Percentiles rank a stretch among this genome's conserved stretches.
Conservation (phyloP, 495 filamentous ascomycete species). For the Daldinia childiae region DNA sequence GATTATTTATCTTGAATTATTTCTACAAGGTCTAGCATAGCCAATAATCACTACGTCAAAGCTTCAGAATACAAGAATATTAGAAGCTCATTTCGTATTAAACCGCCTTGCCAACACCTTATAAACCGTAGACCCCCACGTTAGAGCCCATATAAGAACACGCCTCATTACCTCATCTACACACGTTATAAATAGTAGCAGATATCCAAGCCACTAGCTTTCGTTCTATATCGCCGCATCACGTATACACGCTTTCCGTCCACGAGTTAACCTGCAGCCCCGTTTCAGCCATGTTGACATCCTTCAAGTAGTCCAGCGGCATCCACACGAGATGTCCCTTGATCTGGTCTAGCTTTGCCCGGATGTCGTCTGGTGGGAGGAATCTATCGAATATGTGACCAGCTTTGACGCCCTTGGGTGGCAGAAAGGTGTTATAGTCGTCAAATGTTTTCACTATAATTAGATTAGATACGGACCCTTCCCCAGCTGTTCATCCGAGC, state of each 20-base stretch:
- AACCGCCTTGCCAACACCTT: background rate
- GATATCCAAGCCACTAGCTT: background rate
- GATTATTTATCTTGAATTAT: background rate
- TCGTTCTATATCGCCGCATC: conserved; percentile 6
- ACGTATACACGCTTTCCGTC: conserved; percentile 61
- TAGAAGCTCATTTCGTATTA: background rate
- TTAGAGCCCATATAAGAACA: background rate
- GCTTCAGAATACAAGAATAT: background rate
- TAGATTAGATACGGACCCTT: conserved; percentile 5
- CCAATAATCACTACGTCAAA: background rate
- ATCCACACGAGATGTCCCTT: conserved; percentile 96
- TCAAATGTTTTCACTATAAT: conserved; percentile 79
- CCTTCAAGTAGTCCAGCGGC: conserved; percentile 84
- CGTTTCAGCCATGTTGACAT: conserved; percentile 90
- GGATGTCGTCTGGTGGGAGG: conserved; percentile 73
- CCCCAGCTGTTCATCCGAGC: background rate
- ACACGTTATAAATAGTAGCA: background rate
- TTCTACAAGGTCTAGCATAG: background rate
- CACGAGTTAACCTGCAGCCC: conserved; percentile 66
- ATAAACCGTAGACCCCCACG: background rate
- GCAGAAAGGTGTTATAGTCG: conserved; percentile 83
- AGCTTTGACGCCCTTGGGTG: conserved; percentile 72
- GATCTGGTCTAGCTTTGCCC: conserved; percentile 77
- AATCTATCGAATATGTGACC: conserved; percentile 87
- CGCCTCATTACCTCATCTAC: background rate